phyloP scores from a whole-genome alignment of 768 basidiomycete species.

The Leccinellum albellum region DNA sequence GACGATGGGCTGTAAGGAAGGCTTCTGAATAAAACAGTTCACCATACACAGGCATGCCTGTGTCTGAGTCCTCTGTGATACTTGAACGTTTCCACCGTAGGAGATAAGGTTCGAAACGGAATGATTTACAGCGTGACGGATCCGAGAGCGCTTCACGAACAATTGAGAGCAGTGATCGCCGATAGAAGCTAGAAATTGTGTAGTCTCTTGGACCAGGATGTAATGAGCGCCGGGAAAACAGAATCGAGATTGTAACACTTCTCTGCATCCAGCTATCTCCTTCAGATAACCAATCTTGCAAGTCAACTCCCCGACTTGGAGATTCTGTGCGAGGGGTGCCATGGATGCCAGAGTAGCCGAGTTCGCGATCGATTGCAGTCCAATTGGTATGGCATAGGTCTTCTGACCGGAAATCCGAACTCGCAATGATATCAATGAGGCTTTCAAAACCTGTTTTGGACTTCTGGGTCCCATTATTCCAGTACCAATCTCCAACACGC shows the following conservation, averaged over 20 bases:
- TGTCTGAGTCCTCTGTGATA: background rate
- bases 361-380: too few relatives aligned
- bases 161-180: background rate
- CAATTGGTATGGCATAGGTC: too few relatives aligned
- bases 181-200: background rate
- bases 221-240: background rate
- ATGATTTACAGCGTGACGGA: background rate
- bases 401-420: too few relatives aligned
- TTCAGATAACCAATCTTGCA: too few relatives aligned
- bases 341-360: too few relatives aligned
- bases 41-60: background rate
- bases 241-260: background rate
- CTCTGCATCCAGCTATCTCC: background rate
- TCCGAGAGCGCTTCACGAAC: background rate
- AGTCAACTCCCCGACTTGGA: too few relatives aligned
- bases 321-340: too few relatives aligned
- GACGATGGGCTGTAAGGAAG: background rate
- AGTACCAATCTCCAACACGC: too few relatives aligned
- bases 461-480: too few relatives aligned
- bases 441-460: too few relatives aligned
- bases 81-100: background rate
- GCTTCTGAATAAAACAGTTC: background rate
- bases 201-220: too few relatives aligned
- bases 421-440: too few relatives aligned
- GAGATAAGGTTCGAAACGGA: background rate